phyloP scores from a whole-genome alignment of 2,329 filamentous ascomycete genomes.

The Xylaria arbuscula region DNA sequence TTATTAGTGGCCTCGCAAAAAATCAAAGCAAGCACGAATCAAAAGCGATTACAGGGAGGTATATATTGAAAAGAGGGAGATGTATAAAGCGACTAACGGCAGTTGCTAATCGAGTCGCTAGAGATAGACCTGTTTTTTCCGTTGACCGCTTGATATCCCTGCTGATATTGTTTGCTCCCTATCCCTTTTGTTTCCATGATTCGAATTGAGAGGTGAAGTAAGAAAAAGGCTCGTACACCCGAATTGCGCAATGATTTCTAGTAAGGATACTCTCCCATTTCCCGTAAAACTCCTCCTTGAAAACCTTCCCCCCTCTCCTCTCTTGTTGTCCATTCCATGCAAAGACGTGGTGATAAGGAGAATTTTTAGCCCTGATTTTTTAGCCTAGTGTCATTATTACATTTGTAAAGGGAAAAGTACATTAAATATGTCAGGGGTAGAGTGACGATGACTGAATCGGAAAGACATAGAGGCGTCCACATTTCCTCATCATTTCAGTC shows the following conservation, averaged over 20 bases:
- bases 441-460: neutral
- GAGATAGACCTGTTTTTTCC: no score
- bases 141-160: no score
- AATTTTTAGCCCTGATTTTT: slow-evolving; percentile 7
- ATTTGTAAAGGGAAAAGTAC: slow-evolving; percentile 30
- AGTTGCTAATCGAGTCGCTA: no score
- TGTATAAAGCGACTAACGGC: no score
- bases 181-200: neutral
- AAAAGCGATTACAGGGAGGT: no score
- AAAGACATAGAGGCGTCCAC: slow-evolving; percentile 12
- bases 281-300: slow-evolving; percentile 29
- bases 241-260: neutral
- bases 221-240: slow-evolving; percentile 14
- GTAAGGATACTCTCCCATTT: slow-evolving; percentile 4
- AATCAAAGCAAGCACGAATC: no score
- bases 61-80: no score
- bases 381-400: slow-evolving; percentile 34
- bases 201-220: neutral
- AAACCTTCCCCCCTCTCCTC: slow-evolving; percentile 8
- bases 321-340: slow-evolving; percentile 25
- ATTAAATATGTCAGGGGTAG: slow-evolving; percentile 6
- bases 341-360: slow-evolving; percentile 23
- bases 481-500: slow-evolving; percentile 10
- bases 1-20: no score
- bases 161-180: no score